These are phyloP conservation scores for Neoboletus brunneissimus DNA, from an alignment of 768 basidiomycete genomes.

Conservation along the genomic window DNA sequence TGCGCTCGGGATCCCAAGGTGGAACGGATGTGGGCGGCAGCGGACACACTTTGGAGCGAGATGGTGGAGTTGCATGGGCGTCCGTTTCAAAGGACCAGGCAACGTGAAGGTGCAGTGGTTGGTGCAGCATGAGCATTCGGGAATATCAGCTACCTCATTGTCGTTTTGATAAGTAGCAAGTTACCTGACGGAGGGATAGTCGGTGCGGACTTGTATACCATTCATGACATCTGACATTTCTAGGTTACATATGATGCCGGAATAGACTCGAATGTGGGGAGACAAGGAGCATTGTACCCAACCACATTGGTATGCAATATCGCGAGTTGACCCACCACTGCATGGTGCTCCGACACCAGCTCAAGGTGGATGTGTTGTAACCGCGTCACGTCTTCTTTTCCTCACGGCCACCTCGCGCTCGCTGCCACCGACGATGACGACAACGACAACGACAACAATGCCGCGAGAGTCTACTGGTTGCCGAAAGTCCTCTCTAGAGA, in stretches of 20 bases:
- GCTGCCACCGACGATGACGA: no score
- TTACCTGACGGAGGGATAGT: not conserved
- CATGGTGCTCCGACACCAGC: no score
- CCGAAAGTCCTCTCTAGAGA: no score
- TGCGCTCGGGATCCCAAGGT: constrained; percentile 38
- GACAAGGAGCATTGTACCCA: not conserved
- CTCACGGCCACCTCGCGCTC: no score
- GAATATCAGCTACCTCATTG: not conserved
- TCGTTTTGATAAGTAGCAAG: not conserved
- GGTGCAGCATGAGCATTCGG: not conserved
- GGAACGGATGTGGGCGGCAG: constrained; percentile 27
- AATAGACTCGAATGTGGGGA: not conserved
- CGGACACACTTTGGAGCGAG: constrained; percentile 7
- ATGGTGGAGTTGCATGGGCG: constrained; percentile 14
- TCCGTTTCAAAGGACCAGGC: constrained; percentile 11
- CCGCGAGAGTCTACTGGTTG: no score
- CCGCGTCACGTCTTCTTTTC: no score
- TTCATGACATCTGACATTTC: not conserved
- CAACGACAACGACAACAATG: no score
- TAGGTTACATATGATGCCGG: not conserved
- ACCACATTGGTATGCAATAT: no score
- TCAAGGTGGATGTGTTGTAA: no score
- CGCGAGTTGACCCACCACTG: no score
- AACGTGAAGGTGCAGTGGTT: not conserved
- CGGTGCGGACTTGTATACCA: not conserved